Evolutionary conservation across 2,329 filamentous ascomycete genomes (phyloP).

Genomic region (Fusarium nurragi): DNA sequence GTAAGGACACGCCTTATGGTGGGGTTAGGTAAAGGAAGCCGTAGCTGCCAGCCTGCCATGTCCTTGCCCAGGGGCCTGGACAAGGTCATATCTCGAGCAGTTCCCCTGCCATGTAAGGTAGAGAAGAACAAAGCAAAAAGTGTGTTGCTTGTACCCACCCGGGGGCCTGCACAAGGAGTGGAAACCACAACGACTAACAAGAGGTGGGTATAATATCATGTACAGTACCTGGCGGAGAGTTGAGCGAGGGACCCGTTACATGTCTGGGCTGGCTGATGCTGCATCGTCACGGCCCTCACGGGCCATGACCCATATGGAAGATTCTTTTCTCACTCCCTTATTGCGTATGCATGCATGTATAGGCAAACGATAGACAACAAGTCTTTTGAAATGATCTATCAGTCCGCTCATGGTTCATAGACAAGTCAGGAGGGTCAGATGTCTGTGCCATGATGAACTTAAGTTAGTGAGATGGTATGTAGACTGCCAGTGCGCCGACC

Average conservation of each 20-base stretch:
- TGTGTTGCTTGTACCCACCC: conserved; percentile 37
- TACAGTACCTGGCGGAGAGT: conserved; percentile 32
- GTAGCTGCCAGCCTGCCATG: conserved; percentile 35
- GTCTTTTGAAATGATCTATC: conserved; percentile 2
- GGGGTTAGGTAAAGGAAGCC: conserved; percentile 37
- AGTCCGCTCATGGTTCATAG: conserved; percentile 1
- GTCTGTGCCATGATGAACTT: background rate
- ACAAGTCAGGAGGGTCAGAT: conserved; percentile 1
- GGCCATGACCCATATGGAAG: conserved; percentile 29
- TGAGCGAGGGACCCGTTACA: conserved; percentile 39
- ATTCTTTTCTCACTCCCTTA: conserved; percentile 21
- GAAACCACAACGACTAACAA: conserved; percentile 36
- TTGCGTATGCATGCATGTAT: background rate
- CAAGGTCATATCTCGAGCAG: conserved; percentile 33
- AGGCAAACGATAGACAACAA: background rate
- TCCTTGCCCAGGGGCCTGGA: conserved; percentile 40
- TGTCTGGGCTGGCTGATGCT: conserved; percentile 42
- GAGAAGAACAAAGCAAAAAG: conserved; percentile 53
- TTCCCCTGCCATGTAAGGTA: conserved; percentile 34
- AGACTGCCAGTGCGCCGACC: background rate
- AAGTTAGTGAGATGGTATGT: background rate
- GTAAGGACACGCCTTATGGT: conserved; percentile 29
- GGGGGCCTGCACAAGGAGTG: conserved; percentile 37
- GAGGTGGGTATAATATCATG: conserved; percentile 32
- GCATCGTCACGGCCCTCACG: conserved; percentile 24